Evolutionary conservation across 164 flowering plant species (phyloP).

Genomic region (Macadamia tetraphylla): DNA sequence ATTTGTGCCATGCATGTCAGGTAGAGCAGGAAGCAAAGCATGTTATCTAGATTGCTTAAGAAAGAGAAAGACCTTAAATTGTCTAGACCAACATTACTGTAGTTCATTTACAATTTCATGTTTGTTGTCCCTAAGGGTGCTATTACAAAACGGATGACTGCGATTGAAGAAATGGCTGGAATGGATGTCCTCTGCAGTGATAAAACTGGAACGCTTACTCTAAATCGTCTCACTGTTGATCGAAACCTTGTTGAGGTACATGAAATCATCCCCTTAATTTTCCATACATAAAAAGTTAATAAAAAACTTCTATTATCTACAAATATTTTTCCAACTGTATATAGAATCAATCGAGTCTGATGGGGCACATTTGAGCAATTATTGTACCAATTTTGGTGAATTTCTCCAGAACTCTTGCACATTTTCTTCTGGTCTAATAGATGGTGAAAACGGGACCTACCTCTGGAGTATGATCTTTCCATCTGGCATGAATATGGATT

Average conservation of each 20-base stretch:
- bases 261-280: not conserved
- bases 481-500: too few relatives aligned
- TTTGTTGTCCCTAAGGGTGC: constrained; percentile 52
- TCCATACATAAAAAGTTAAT: not conserved
- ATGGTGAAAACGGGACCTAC: too few relatives aligned
- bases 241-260: constrained; percentile 70
- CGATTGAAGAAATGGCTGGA: constrained; percentile 92
- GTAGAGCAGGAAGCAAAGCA: not conserved
- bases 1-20: not conserved
- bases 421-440: too few relatives aligned
- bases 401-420: too few relatives aligned
- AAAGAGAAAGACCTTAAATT: not conserved
- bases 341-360: not conserved
- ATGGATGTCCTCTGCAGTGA: constrained; percentile 94
- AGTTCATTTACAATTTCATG: not conserved
- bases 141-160: constrained; percentile 87
- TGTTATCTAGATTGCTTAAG: not conserved
- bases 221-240: constrained; percentile 81
- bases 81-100: not conserved
- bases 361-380: not conserved
- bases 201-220: constrained; percentile 85
- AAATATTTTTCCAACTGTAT: not conserved
- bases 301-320: not conserved
- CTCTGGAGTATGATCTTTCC: too few relatives aligned
- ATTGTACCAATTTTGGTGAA: not conserved